Conservation (phyloP, 108 stramenopile species). For the Discostella stelligeroides region DNA sequence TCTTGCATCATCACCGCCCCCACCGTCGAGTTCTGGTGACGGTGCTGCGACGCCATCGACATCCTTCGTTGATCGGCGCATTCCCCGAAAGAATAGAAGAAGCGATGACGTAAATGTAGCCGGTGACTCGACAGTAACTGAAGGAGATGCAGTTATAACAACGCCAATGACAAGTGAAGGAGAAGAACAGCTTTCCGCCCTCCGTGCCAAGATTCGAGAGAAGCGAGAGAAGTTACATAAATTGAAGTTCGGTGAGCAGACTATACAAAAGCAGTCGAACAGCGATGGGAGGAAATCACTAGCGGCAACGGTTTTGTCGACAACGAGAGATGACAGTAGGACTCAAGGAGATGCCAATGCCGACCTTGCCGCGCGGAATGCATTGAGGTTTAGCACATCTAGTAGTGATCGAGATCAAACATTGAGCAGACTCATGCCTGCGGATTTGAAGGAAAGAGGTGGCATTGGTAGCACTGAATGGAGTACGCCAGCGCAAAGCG, state of each 20-base stretch:
- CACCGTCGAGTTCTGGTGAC: not conserved
- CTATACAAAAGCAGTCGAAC: not conserved
- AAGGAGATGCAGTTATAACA: conserved; percentile 2
- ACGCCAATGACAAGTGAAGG: conserved; percentile 14
- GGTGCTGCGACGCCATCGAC: not conserved
- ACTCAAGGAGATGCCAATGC: conserved; percentile 15
- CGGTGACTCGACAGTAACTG: not conserved
- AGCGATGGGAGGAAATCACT: not conserved
- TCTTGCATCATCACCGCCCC: conserved; percentile 1
- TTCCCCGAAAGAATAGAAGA: conserved; percentile 36
- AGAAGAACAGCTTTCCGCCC: conserved; percentile 36
- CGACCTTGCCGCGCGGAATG: conserved; percentile 53
- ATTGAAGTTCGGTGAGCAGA: conserved; percentile 17
- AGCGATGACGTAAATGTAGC: not conserved
- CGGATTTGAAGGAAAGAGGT: conserved; percentile 38
- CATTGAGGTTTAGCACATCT: conserved; percentile 33
- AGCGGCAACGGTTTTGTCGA: not conserved
- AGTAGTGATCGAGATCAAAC: conserved; percentile 13
- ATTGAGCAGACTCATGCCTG: conserved; percentile 24
- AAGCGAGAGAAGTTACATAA: conserved; percentile 42
- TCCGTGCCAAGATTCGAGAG: conserved; percentile 45
- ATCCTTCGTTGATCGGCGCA: conserved; percentile 24
- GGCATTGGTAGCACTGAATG: not conserved
- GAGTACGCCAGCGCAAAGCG: not conserved
- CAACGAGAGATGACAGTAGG: not conserved